Evolutionary conservation across 768 basidiomycete species (phyloP).

Genomic region (Candolleomyces eurysporus): DNA sequence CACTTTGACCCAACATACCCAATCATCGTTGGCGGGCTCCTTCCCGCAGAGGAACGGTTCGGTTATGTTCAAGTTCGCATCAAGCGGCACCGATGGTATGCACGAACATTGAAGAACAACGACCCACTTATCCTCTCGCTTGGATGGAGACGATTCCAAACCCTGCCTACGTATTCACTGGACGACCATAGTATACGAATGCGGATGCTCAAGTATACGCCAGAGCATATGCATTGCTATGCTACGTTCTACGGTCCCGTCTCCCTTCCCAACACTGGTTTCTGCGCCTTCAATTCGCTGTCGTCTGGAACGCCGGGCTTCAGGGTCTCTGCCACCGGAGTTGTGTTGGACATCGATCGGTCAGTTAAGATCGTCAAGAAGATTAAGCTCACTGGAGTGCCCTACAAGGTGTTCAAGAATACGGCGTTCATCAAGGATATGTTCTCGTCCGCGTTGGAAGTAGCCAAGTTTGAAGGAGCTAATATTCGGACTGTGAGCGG

Average conservation of each 20-base stretch:
- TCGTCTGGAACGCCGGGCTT: constrained; percentile 68
- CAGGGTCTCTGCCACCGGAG: constrained; percentile 89
- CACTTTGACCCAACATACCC: constrained; percentile 92
- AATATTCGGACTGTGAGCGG: constrained; percentile 93
- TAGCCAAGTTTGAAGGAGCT: constrained; percentile 99
- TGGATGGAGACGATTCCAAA: constrained; percentile 98
- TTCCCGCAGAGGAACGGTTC: constrained; percentile 87
- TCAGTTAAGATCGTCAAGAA: constrained; percentile 98
- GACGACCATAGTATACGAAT: constrained; percentile 98
- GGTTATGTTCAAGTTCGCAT: constrained; percentile 94
- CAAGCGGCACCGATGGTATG: constrained; percentile 95
- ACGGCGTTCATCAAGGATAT: constrained; percentile 98
- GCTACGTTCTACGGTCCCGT: constrained; percentile 97
- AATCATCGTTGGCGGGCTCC: constrained; percentile 87
- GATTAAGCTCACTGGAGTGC: constrained; percentile 91
- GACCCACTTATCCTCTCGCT: constrained; percentile 94
- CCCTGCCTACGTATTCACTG: constrained; percentile 89
- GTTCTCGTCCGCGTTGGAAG: constrained; percentile 91
- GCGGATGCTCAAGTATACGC: constrained; percentile 99
- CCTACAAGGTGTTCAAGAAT: constrained; percentile 98
- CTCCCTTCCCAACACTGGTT: constrained; percentile 89
- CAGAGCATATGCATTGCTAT: constrained; percentile 99
- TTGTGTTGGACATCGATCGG: constrained; percentile 90
- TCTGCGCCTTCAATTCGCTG: constrained; percentile 94
- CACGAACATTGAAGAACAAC: constrained; percentile 90